Evolutionary conservation across 1,284 basidiomycete species (phyloP).

Genomic region (Naganishia sp.): DNA sequence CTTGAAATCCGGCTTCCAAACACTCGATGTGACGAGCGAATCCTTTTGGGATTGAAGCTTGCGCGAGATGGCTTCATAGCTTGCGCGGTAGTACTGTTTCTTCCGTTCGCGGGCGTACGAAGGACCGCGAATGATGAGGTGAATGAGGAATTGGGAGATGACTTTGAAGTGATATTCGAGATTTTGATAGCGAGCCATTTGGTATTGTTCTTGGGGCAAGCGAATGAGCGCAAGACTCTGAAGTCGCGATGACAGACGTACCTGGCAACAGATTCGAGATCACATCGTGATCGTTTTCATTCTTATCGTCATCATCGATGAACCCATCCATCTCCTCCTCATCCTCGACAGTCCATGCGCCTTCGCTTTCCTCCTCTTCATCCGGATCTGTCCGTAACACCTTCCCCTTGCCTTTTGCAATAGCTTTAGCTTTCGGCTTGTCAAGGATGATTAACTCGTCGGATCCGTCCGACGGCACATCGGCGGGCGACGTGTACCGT

Average conservation of each 20-base stretch:
- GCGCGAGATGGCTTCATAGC: conserved; percentile 35
- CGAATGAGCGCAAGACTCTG: neutral
- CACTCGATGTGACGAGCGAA: conserved; percentile 30
- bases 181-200: conserved; percentile 68
- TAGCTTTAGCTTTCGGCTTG: conserved; percentile 33
- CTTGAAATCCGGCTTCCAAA: conserved; percentile 73
- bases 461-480: neutral
- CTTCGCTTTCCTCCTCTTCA: conserved; percentile 48
- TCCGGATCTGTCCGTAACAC: conserved; percentile 50
- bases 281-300: conserved; percentile 45
- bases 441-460: conserved; percentile 14
- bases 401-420: conserved; percentile 47
- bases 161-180: conserved; percentile 57
- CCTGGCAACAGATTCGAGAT: conserved; percentile 45
- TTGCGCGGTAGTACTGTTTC: conserved; percentile 43
- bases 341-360: conserved; percentile 35
- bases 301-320: conserved; percentile 60
- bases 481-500: conserved; percentile 18
- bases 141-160: conserved; percentile 79
- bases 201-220: conserved; percentile 61
- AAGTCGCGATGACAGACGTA: conserved; percentile 52
- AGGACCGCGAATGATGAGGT: conserved; percentile 63
- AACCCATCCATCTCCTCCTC: conserved; percentile 43
- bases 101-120: conserved; percentile 29
- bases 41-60: conserved; percentile 30